Evolutionary conservation across 139 green algal genomes (phyloP).

Genomic region (Edaphochlamys debaryana): DNA sequence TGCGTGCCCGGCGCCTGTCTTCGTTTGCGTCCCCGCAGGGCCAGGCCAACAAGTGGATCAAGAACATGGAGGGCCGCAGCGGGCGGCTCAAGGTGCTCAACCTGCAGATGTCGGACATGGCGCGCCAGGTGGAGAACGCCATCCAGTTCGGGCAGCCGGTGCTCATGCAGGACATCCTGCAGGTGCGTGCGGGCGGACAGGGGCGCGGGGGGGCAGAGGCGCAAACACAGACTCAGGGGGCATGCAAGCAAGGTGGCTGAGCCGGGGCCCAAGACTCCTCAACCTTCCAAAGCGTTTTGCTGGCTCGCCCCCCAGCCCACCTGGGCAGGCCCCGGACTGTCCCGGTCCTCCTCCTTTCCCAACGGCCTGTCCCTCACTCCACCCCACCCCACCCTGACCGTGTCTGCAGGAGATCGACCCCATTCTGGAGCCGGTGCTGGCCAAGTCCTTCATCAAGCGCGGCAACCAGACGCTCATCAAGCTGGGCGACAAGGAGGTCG

Average conservation of each 20-base stretch:
- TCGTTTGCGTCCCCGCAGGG: conserved; percentile 54
- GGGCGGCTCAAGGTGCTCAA: conserved; percentile 76
- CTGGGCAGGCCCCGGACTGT: too few species aligned
- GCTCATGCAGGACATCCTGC: conserved; percentile 72
- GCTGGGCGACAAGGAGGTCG: conserved; percentile 88
- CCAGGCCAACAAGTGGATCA: conserved; percentile 88
- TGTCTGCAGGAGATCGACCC: conserved; percentile 85
- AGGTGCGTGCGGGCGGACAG: conserved; percentile 3
- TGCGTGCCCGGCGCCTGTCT: too few species aligned
- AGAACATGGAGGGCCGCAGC: conserved; percentile 80
- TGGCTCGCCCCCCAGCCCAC: too few species aligned
- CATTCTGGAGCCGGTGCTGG: conserved; percentile 80
- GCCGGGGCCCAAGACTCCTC: too few species aligned
- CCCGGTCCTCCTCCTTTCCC: neutral
- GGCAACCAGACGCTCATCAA: conserved; percentile 83
- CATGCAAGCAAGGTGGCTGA: too few species aligned
- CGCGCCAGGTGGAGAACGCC: conserved; percentile 82
- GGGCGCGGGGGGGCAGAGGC: neutral
- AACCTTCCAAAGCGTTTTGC: too few species aligned
- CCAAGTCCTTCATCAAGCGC: conserved; percentile 83
- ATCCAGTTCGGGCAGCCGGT: conserved; percentile 86
- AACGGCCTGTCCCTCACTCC: conserved; percentile 2
- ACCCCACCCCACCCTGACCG: neutral
- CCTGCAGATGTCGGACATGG: conserved; percentile 79
- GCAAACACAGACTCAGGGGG: too few species aligned